Conservation (phyloP, 2,329 filamentous ascomycete species). For the Trichoderma aggressivum region DNA sequence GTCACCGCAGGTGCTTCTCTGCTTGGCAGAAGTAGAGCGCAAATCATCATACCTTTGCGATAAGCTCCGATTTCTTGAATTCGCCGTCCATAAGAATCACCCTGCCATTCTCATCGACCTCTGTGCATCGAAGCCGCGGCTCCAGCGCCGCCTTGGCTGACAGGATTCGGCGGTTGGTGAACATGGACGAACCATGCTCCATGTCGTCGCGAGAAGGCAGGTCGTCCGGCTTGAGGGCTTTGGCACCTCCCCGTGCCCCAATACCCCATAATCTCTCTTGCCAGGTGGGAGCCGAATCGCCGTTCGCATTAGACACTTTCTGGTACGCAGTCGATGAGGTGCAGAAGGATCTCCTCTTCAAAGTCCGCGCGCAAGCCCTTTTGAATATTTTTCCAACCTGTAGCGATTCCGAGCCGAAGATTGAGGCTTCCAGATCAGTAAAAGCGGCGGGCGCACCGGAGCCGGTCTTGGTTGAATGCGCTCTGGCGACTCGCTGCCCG, state of each 20-base stretch:
- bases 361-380: slow-evolving; percentile 13
- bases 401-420: slow-evolving; percentile 28
- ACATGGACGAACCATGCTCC: slow-evolving; percentile 53
- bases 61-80: slow-evolving; percentile 96
- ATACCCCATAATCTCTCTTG: slow-evolving; percentile 49
- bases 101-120: slow-evolving; percentile 88
- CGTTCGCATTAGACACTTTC: slow-evolving; percentile 25
- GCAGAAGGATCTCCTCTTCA: slow-evolving; percentile 26
- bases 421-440: slow-evolving; percentile 28
- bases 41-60: slow-evolving; percentile 67
- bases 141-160: slow-evolving; percentile 77
- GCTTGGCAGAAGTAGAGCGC: neutral
- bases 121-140: slow-evolving; percentile 84
- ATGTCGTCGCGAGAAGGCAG: slow-evolving; percentile 59
- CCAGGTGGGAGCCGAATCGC: slow-evolving; percentile 38
- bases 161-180: slow-evolving; percentile 66
- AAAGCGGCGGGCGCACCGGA: neutral
- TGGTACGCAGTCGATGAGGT: slow-evolving; percentile 26
- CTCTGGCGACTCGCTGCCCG: slow-evolving; percentile 9
- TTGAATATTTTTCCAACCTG: slow-evolving; percentile 20
- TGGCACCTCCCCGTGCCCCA: slow-evolving; percentile 35
- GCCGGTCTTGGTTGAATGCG: slow-evolving; percentile 14
- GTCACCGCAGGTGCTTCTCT: neutral
- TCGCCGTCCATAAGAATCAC: slow-evolving; percentile 92
- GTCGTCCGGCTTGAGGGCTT: slow-evolving; percentile 53